Evolutionary conservation across 495 filamentous ascomycete species (phyloP), one percentile per base, ranked within the genome.

Genomic region (Apiosordaria backusii): DNA sequence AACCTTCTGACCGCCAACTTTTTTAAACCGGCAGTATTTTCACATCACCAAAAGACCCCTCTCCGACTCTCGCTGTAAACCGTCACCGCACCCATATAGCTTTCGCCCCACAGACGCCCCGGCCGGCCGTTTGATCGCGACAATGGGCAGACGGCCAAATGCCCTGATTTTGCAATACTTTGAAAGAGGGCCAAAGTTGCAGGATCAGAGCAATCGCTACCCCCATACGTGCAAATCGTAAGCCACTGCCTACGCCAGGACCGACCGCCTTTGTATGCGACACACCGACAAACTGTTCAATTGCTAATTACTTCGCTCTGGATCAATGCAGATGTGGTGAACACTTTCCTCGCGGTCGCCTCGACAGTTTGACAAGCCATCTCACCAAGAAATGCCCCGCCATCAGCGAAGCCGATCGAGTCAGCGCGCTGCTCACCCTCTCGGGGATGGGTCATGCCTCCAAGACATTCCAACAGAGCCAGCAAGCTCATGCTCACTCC

Each of bases 131-230:
- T 52, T 66, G 54, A 66, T 53, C 24, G 65, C 35, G 65, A 76
- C 70, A 74, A 94, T 94, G 91, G 91, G 91, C 74, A 84, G 91
- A 72, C 87, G 89, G 77, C 91, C 90, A 62, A 92, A 94, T 79
- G 86, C 86, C 63, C 81, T 96, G 64, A 92, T 96, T 72, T 80
- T 90, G 70, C 87, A 92, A 80, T 92, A 89, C 80, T 96, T 95
- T 77, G 88, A 88, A 73, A 86, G 92, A 63, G 92, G 92, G 9
- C 83, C 84, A 16, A 95, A 94, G 77, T 81, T 94, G 70, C 87
- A 89, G 70, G 91, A 95, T 73, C 86, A 89, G 64, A 91, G 88
- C 80, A 96, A 96, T 75, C 86, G 92, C 55, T 96, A 96, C 71
- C 87, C 90, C 70, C 90, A 94, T 74, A 92, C 89, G 3, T 96